Evolutionary conservation across 257 asterid genomes (phyloP).

Genomic region (Petrea volubilis): DNA sequence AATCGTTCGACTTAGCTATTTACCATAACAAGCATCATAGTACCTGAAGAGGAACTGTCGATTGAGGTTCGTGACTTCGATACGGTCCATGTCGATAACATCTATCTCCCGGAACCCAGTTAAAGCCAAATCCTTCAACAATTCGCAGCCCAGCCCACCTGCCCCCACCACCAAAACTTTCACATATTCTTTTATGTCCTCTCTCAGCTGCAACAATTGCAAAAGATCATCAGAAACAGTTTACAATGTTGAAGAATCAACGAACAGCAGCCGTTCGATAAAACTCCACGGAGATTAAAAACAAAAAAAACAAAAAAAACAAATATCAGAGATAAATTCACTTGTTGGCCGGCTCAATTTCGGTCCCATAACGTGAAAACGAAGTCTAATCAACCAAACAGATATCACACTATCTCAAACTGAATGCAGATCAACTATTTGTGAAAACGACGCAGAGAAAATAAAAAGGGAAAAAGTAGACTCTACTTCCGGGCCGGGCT

Average conservation of each 20-base stretch:
- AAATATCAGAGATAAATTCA: slow-evolving; percentile 8
- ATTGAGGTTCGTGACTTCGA: slow-evolving; percentile 92
- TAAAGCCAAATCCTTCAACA: slow-evolving; percentile 93
- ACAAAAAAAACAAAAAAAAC: neutral
- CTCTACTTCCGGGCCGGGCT: slow-evolving; percentile 70
- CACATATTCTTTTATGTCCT: slow-evolving; percentile 72
- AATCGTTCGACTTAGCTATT: neutral
- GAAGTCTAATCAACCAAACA: slow-evolving; percentile 11
- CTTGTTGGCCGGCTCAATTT: slow-evolving; percentile 19
- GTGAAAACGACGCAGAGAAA: slow-evolving; percentile 16
- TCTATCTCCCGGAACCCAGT: slow-evolving; percentile 85
- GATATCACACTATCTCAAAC: neutral
- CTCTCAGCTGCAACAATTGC: slow-evolving; percentile 59
- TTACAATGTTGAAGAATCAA: neutral
- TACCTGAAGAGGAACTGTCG: slow-evolving; percentile 98
- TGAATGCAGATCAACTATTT: slow-evolving; percentile 20
- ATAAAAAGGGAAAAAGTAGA: neutral
- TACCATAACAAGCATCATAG: slow-evolving; percentile 5
- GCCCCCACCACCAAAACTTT: slow-evolving; percentile 95
- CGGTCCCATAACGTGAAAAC: neutral
- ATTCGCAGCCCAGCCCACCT: slow-evolving; percentile 98
- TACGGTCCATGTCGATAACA: slow-evolving; percentile 97
- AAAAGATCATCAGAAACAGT: slow-evolving; percentile 19
- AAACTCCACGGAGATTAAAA: neutral
- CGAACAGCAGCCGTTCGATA: slow-evolving; percentile 20